Evolutionary conservation across 805 yeast species (phyloP).

Genomic region (Schwanniomyces polymorphus): DNA sequence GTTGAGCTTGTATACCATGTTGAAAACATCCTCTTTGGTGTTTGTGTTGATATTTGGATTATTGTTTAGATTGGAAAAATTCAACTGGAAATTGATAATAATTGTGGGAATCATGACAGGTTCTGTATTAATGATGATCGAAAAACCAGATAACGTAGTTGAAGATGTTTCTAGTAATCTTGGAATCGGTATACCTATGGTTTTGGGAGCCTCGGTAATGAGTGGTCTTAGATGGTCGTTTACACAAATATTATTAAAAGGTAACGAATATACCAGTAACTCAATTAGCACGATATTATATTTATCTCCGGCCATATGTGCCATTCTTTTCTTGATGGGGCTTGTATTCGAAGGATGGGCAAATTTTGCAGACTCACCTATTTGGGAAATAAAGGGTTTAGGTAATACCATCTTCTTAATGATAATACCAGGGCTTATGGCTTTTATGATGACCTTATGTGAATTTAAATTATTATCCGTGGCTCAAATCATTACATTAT

Average conservation of each 20-base stretch:
- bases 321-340: slow-evolving; percentile 62
- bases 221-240: slow-evolving; percentile 95
- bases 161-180: slow-evolving; percentile 14
- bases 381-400: slow-evolving; percentile 68
- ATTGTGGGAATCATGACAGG: slow-evolving; percentile 78
- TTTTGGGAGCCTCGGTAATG: slow-evolving; percentile 73
- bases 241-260: slow-evolving; percentile 77
- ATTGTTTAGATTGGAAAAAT: slow-evolving; percentile 71
- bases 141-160: slow-evolving; percentile 20
- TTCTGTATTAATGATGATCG: slow-evolving; percentile 89
- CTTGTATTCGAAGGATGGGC: slow-evolving; percentile 66
- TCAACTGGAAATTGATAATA: slow-evolving; percentile 62
- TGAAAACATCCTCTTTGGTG: slow-evolving; percentile 83
- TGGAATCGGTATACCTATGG: slow-evolving; percentile 67
- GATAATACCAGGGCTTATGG: slow-evolving; percentile 80
- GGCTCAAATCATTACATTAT: slow-evolving; percentile 81
- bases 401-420: slow-evolving; percentile 56
- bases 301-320: slow-evolving; percentile 81
- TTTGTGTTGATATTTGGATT: slow-evolving; percentile 91
- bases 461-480: slow-evolving; percentile 82
- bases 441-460: slow-evolving; percentile 84
- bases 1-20: slow-evolving; percentile 85
- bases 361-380: slow-evolving; percentile 49
- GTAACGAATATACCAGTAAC: slow-evolving; percentile 58
- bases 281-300: slow-evolving; percentile 84